Base-by-base conservation (phyloP, 495 filamentous ascomycete genomes). In the Tuber melanosporum region DNA sequence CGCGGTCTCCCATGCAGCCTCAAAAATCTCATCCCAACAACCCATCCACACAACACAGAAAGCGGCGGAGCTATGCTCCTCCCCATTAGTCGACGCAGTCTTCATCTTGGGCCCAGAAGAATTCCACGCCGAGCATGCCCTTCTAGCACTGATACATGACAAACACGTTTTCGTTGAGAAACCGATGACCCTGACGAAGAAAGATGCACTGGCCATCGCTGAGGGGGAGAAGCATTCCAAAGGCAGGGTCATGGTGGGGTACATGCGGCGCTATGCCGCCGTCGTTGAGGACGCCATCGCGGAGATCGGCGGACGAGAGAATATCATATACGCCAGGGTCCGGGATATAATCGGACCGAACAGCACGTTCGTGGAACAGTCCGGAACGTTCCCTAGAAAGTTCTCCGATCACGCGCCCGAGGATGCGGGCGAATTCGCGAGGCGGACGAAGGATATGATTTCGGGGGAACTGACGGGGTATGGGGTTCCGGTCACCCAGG, bases 121-220 rank as follows among this genome's bases (percentile, higher is more conserved):
- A 73, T 87, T 83, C 77, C 89, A 89, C 81, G 87, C 85, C 69
- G 73, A 82, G 70, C 85, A 87, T 80, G 86, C 85, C 62, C 83
- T 89, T 66, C 82, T 85, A 36, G 88, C 88, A 15, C 84, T 91
- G 1, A 70, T 86, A 73, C 79, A 85, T 12, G 85, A 85, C 41
- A 91, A 91, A 78, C 83, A 87, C 71, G 86, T 87, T 75, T 86
- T 91, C 79, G 83, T 90, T 46, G 88, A 90, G 77, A 87, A 88
- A 70, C 89, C 88, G 2, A 79, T 90, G 20, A 85, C 87, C 73
- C 79, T 88, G 72, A 85, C 83, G 74, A 78, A 86, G 66, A 83
- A 80, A 3, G 85, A 84, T 69, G 84, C 86, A 1, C 79, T 86
- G 15, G 78, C 80, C 20, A 86, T 89, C 72, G 88, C 87, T 0